These are phyloP conservation scores for Suhomyces bribrorum DNA, from an alignment of 1,139 yeast species.

Conservation along the genomic window DNA sequence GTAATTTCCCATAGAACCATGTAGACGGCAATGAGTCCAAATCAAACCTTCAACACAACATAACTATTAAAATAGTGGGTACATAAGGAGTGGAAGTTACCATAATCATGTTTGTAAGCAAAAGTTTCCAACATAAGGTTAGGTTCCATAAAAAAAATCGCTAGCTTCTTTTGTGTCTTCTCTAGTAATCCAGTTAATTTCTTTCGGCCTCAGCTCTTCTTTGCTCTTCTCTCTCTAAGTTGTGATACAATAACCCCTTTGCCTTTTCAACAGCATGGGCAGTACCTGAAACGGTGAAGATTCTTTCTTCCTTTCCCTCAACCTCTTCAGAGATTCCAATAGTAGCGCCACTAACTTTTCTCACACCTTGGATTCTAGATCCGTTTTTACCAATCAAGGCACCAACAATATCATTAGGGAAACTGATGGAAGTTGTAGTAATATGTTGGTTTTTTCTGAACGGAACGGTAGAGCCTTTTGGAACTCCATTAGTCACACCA, in stretches of 20 bases:
- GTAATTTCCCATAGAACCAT: conserved; percentile 4
- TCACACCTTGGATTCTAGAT: conserved; percentile 80
- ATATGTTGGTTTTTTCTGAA: conserved; percentile 12
- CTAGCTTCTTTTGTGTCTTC: too few species aligned
- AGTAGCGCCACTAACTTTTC: conserved; percentile 77
- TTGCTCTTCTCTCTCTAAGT: conserved; percentile 74
- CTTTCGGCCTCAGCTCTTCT: conserved; percentile 51
- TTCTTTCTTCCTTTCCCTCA: conserved; percentile 63
- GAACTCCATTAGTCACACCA: conserved; percentile 8
- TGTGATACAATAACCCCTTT: conserved; percentile 64
- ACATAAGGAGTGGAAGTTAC: background rate
- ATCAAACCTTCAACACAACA: conserved; percentile 6
- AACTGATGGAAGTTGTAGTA: conserved; percentile 24
- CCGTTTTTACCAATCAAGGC: conserved; percentile 90
- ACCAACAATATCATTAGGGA: conserved; percentile 86
- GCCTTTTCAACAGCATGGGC: conserved; percentile 69
- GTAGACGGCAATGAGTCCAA: conserved; percentile 3
- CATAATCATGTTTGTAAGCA: background rate
- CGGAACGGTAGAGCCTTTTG: conserved; percentile 23
- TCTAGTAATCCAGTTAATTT: conserved; percentile 1
- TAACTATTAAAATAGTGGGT: conserved; percentile 6
- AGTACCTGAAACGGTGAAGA: conserved; percentile 73
- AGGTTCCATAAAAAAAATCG: background rate
- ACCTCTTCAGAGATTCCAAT: conserved; percentile 77
- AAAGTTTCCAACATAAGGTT: background rate